These are phyloP conservation scores for Citrus glauca DNA, from an alignment of 345 rosid species.

Conservation along the genomic window DNA sequence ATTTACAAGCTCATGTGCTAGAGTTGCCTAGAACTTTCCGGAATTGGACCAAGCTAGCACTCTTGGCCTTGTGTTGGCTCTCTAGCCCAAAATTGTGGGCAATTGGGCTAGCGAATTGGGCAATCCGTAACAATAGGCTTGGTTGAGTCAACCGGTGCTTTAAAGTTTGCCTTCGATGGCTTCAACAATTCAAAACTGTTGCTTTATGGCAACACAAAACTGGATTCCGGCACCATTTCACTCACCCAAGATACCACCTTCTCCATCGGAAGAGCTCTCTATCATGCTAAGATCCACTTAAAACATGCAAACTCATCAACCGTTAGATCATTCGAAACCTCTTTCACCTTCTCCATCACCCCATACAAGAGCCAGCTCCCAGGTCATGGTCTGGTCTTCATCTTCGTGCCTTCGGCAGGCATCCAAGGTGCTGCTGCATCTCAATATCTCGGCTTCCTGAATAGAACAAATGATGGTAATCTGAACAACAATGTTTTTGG, in stretches of 20 bases:
- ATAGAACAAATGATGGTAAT: constrained; percentile 27
- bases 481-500: constrained; percentile 24
- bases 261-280: constrained; percentile 27
- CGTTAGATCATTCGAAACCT: constrained; percentile 22
- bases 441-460: constrained; percentile 31
- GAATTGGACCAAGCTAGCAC: too few species aligned
- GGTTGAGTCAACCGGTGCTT: not conserved
- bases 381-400: constrained; percentile 28
- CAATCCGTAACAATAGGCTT: too few species aligned
- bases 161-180: constrained; percentile 18
- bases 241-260: constrained; percentile 10
- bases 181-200: constrained; percentile 10
- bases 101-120: too few species aligned
- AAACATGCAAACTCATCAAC: constrained; percentile 9
- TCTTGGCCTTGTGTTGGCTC: too few species aligned
- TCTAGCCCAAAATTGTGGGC: too few species aligned
- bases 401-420: constrained; percentile 12
- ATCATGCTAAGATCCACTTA: constrained; percentile 6
- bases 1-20: too few species aligned
- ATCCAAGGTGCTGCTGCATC: constrained; percentile 20
- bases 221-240: constrained; percentile 3
- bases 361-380: constrained; percentile 14
- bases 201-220: constrained; percentile 21
- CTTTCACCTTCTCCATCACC: constrained; percentile 37
- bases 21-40: too few species aligned